These are phyloP conservation scores for Fusarium odoratissimum DNA, from an alignment of 2,329 filamentous ascomycete genomes.

Conservation along the genomic window DNA sequence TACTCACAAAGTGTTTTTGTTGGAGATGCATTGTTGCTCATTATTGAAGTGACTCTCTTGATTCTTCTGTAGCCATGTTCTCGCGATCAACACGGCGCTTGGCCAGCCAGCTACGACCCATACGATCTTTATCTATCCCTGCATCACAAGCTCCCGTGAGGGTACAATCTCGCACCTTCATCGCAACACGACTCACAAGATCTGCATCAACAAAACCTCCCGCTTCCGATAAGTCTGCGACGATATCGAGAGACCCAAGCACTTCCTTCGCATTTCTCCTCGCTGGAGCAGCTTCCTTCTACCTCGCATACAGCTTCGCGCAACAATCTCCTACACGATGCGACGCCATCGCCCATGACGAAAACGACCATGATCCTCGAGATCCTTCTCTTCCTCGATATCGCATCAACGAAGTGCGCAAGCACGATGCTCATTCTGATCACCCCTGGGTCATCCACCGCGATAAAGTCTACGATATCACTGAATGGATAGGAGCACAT, in stretches of 20 bases:
- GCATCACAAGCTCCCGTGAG: slow-evolving; percentile 11
- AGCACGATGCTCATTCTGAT: slow-evolving; percentile 63
- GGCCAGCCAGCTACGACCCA: slow-evolving; percentile 17
- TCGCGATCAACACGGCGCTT: slow-evolving; percentile 28
- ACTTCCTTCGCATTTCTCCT: slow-evolving; percentile 18
- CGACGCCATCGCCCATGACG: slow-evolving; percentile 17
- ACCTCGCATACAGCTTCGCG: slow-evolving; percentile 32
- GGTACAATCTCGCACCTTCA: slow-evolving; percentile 27
- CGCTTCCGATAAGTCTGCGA: not conserved
- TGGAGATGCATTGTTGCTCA: slow-evolving; percentile 20
- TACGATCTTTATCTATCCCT: slow-evolving; percentile 10
- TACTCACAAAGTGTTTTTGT: not conserved
- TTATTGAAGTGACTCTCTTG: not conserved
- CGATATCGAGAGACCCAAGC: slow-evolving; percentile 10
- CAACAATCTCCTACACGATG: slow-evolving; percentile 35
- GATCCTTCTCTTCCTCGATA: slow-evolving; percentile 61
- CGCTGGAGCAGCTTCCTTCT: slow-evolving; percentile 33
- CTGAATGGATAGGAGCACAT: slow-evolving; percentile 73
- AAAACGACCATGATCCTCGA: slow-evolving; percentile 43
- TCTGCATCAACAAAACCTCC: not conserved
- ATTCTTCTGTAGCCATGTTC: slow-evolving; percentile 23
- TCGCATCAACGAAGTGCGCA: slow-evolving; percentile 62
- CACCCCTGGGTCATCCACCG: slow-evolving; percentile 73
- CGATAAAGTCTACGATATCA: slow-evolving; percentile 77
- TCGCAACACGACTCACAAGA: not conserved